A percentile compares a stretch with the other conserved stretches of the same genome.
These are phyloP conservation scores for Xylariaceae sp. DNA, from an alignment of 2,329 filamentous ascomycete species.

Conservation along the genomic window DNA sequence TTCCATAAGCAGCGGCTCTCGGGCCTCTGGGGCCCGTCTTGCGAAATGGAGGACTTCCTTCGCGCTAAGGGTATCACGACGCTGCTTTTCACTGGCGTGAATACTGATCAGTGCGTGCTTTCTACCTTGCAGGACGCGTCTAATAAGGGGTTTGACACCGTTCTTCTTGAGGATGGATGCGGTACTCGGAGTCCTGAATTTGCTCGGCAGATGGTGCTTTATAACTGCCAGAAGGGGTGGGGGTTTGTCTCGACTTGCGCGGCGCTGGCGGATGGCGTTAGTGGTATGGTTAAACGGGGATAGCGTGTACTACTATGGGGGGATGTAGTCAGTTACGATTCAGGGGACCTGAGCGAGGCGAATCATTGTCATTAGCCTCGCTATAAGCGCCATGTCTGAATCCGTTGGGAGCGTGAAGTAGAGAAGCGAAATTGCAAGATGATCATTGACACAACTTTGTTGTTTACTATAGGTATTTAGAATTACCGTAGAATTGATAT, in stretches of 20 bases:
- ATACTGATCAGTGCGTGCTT: constrained; percentile 1
- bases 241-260: background rate
- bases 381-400: too few species aligned
- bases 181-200: background rate
- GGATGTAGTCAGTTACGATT: too few species aligned
- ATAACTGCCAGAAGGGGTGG: background rate
- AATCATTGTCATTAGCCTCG: too few species aligned
- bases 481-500: too few species aligned
- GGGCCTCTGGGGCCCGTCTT: background rate
- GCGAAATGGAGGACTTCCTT: too few species aligned
- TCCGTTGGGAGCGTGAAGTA: too few species aligned
- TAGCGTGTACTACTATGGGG: too few species aligned
- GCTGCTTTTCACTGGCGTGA: background rate
- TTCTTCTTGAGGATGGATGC: background rate
- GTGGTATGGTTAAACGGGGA: too few species aligned
- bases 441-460: too few species aligned
- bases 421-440: too few species aligned
- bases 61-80: background rate
- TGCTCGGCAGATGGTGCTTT: background rate
- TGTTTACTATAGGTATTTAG: too few species aligned
- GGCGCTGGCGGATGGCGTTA: background rate
- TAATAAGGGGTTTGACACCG: background rate
- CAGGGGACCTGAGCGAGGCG: too few species aligned
- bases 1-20: background rate
- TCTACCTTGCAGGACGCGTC: background rate